Evolutionary conservation across 1,284 basidiomycete genomes (phyloP).

Genomic region (Cerioporus squamosus): DNA sequence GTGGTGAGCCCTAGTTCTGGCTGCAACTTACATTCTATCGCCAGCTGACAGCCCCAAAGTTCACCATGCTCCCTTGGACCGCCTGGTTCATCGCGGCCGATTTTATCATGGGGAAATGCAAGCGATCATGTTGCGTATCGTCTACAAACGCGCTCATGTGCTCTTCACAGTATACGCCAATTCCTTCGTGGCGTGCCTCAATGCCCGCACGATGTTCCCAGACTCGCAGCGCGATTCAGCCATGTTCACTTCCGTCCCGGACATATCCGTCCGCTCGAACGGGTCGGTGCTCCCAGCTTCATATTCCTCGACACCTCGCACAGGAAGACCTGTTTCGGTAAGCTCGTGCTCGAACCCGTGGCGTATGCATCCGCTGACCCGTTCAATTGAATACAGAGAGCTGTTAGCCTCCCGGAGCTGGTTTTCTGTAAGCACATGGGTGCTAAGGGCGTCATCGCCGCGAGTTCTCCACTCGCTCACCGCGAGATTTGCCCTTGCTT

Average conservation of each 20-base stretch:
- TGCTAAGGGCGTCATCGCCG: constrained; percentile 4
- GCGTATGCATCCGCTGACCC: not conserved
- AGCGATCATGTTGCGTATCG: not conserved
- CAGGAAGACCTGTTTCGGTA: constrained; percentile 15
- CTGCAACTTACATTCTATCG: not conserved
- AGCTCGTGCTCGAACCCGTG: not conserved
- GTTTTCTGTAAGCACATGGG: constrained; percentile 18
- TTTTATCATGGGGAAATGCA: constrained; percentile 26
- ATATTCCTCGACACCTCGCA: constrained; percentile 10
- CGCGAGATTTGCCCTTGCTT: constrained; percentile 19
- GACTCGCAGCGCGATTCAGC: constrained; percentile 18
- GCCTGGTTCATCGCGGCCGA: constrained; percentile 25
- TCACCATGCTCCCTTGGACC: constrained; percentile 21
- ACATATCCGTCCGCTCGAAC: constrained; percentile 22
- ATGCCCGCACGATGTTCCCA: constrained; percentile 18
- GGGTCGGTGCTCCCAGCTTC: constrained; percentile 14
- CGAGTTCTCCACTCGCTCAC: constrained; percentile 1
- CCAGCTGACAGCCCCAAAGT: not conserved
- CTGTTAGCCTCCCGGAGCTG: constrained; percentile 19
- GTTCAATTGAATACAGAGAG: constrained; percentile 7
- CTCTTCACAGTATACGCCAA: constrained; percentile 19
- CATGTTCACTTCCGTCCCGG: constrained; percentile 22
- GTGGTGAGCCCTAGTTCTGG: not conserved
- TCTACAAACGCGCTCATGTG: not conserved
- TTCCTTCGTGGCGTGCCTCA: constrained; percentile 24